Evolutionary conservation across 2,329 filamentous ascomycete species (phyloP).

Genomic region (Eutypella sp.): DNA sequence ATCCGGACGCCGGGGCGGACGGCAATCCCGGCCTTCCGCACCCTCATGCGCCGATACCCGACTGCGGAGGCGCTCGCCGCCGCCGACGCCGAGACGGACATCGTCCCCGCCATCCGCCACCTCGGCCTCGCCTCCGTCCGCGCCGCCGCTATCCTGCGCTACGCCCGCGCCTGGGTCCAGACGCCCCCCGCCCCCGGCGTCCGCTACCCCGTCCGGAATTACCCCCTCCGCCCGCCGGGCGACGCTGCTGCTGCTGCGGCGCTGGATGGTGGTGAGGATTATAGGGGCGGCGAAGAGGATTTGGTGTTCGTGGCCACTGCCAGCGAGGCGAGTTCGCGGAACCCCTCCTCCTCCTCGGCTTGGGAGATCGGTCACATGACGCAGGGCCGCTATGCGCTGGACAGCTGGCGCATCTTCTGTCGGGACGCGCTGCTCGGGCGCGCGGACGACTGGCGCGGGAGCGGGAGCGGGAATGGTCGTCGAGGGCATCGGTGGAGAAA

Average conservation of each 20-base stretch:
- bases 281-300: too few relatives aligned
- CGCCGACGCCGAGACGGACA: constrained; percentile 47
- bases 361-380: constrained; percentile 89
- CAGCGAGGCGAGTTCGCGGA: constrained; percentile 6
- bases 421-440: constrained; percentile 68
- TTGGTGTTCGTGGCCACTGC: constrained; percentile 22
- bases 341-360: constrained; percentile 34
- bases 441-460: constrained; percentile 62
- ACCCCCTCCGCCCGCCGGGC: not conserved
- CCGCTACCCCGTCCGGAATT: constrained; percentile 43
- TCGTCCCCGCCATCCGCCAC: constrained; percentile 59
- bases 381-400: constrained; percentile 75
- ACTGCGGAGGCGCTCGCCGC: constrained; percentile 60
- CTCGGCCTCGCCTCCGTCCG: constrained; percentile 68
- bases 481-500: too few relatives aligned
- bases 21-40: constrained; percentile 71
- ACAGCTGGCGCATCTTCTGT: constrained; percentile 93
- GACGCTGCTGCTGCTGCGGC: too few relatives aligned
- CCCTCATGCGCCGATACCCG: constrained; percentile 63
- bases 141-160: constrained; percentile 60
- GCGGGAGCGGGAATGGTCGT: constrained; percentile 32
- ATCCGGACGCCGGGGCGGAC: constrained; percentile 71
- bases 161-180: constrained; percentile 65
- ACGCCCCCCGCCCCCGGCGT: constrained; percentile 55
- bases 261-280: too few relatives aligned